These are phyloP conservation scores for Xylariaceae sp. DNA, from an alignment of 2,329 filamentous ascomycete species.

Conservation along the genomic window DNA sequence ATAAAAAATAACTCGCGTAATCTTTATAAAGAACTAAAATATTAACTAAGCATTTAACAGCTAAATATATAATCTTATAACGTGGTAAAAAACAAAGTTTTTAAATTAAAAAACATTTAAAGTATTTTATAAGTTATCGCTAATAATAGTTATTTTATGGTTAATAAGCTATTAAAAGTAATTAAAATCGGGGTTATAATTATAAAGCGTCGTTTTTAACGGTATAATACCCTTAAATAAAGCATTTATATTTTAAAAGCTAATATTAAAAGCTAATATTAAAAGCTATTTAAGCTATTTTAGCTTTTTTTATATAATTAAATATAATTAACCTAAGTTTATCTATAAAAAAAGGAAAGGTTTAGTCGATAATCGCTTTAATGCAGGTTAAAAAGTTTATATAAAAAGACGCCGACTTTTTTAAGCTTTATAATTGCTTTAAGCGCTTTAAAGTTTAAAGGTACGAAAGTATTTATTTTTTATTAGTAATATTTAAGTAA, in stretches of 20 bases:
- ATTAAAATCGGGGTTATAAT: too few species aligned
- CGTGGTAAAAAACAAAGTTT: too few species aligned
- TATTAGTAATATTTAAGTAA: neutral
- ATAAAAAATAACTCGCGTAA: too few species aligned
- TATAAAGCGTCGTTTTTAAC: too few species aligned
- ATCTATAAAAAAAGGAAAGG: neutral
- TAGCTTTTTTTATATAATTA: too few species aligned
- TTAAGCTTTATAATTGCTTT: neutral
- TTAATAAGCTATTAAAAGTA: neutral
- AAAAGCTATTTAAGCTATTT: neutral
- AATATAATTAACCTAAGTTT: neutral
- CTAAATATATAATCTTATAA: too few species aligned
- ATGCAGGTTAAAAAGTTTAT: neutral
- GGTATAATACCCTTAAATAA: neutral
- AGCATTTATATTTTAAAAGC: neutral
- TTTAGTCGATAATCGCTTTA: conserved; percentile 1
- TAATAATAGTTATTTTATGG: neutral
- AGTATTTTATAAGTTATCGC: neutral
- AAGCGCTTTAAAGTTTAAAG: neutral
- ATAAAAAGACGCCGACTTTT: neutral
- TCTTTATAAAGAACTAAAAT: too few species aligned
- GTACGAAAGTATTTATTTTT: neutral
- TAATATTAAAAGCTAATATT: too few species aligned
- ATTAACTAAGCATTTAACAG: too few species aligned
- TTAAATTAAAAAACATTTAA: too few species aligned